Conservation (phyloP, 495 filamentous ascomycete genomes). For the Thozetella sp. region DNA sequence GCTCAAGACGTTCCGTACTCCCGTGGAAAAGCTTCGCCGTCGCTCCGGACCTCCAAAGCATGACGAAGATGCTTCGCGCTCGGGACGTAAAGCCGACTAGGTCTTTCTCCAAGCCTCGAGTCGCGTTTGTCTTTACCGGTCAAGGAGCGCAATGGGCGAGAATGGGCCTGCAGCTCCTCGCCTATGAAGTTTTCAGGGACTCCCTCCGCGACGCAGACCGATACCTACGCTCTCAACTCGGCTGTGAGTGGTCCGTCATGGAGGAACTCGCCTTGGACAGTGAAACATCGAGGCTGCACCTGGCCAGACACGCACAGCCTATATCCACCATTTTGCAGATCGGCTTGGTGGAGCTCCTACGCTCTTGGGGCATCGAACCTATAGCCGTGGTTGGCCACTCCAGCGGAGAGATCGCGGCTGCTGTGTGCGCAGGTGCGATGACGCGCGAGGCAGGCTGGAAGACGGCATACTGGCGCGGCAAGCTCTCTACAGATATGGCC, state of each 20-base stretch:
- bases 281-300: conserved; percentile 25
- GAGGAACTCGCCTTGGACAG: conserved; percentile 22
- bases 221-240: conserved; percentile 14
- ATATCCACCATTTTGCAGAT: conserved; percentile 45
- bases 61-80: conserved; percentile 4
- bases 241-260: conserved; percentile 9
- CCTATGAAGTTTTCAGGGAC: conserved; percentile 1
- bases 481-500: conserved; percentile 6
- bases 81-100: conserved; percentile 24
- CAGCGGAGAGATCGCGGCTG: conserved; percentile 41
- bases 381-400: conserved; percentile 38
- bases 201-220: conserved; percentile 18
- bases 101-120: conserved; percentile 6
- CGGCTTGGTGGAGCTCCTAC: conserved; percentile 51
- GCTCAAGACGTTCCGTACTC: conserved; percentile 19
- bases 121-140: conserved; percentile 42
- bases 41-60: conserved; percentile 13
- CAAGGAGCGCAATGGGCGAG: conserved; percentile 54
- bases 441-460: conserved; percentile 22
- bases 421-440: conserved; percentile 33
- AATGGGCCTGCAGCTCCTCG: conserved; percentile 41
- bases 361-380: conserved; percentile 43
- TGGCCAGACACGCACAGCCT: conserved; percentile 36
- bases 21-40: conserved; percentile 21
- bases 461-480: conserved; percentile 31